Evolutionary conservation across 805 yeast genomes (phyloP), one percentile per base, ranked within the genome.

Genomic region (Saturnispora silvae): DNA sequence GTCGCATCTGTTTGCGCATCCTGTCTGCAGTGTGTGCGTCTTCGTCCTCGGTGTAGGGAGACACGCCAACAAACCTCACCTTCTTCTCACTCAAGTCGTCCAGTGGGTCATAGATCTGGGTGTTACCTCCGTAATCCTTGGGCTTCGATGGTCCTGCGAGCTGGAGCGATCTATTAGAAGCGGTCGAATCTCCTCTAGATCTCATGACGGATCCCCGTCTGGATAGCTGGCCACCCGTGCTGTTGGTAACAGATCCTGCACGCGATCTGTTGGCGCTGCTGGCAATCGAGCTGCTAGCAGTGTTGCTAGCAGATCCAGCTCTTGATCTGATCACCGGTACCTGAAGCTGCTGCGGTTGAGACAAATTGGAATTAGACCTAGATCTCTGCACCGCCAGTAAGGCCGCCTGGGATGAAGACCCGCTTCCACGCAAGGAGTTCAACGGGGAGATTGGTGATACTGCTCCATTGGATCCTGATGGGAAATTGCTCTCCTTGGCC

Each of bases 1-100:
- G 60, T 33, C 60, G 46, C 41, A 59, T 42, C 34, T 59, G 63
- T 34, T 60, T 60, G 34, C 53, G 55, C 41, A 56, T 47, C 6
- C 52, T 54, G 35, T 49, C 52, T 4, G 63, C 57, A 3, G 73
- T 59, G 1, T 77, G 77, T 1, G 71, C 72, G 52, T 72, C 79
- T 49, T 72, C 79, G 5, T 64, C 71, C 24, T 65, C 72, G 2
- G 64, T 48, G 39, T 69, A 72, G 35, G 63, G 68, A 1, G 70
- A 63, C 4, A 72, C 77, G 0, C 77, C 77, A 4, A 56, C 56
- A 43, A 72, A 72, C 23, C 78, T 50, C 9, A 72, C 77, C 43
- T 59, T 68, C 43, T 69, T 71, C 16, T 42, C 44, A 4, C 56
- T 59, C 20, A 41, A 38, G 16, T 39, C 32, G 10, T 10, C 45